Conservation (phyloP, 371 early-diverging fungal genomes). For the Mortierella sp. region DNA sequence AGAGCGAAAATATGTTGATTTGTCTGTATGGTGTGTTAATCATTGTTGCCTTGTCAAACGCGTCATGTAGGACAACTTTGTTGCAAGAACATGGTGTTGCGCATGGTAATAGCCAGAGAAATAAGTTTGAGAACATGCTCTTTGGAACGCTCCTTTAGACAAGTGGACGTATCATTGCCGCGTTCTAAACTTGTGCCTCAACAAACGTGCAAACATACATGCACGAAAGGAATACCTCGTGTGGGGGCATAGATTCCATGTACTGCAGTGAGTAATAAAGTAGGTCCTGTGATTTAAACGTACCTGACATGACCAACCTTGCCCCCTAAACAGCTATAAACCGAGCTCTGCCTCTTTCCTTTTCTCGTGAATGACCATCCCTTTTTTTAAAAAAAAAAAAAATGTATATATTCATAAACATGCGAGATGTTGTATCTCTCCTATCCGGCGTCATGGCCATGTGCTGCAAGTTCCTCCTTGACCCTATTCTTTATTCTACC, state of each 20-base stretch:
- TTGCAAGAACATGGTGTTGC: slow-evolving; percentile 33
- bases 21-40: neutral
- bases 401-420: neutral
- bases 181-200: neutral
- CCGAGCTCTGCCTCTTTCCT: neutral
- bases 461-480: slow-evolving; percentile 4
- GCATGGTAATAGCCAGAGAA: slow-evolving; percentile 34
- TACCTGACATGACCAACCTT: slow-evolving; percentile 6
- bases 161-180: neutral
- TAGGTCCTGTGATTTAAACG: neutral
- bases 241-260: slow-evolving; percentile 5
- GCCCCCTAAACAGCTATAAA: neutral
- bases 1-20: neutral
- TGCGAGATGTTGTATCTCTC: neutral
- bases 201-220: neutral
- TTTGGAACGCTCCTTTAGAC: slow-evolving; percentile 29
- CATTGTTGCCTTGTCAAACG: neutral
- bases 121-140: slow-evolving; percentile 56
- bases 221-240: neutral
- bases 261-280: neutral
- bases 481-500: neutral
- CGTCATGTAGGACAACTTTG: slow-evolving; percentile 21
- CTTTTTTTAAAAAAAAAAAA: too few species aligned
- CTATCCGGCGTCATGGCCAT: slow-evolving; percentile 6
- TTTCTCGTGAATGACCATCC: neutral